phyloP scores from a whole-genome alignment of 2,329 filamentous ascomycete genomes.

The Talaromyces sp. region DNA sequence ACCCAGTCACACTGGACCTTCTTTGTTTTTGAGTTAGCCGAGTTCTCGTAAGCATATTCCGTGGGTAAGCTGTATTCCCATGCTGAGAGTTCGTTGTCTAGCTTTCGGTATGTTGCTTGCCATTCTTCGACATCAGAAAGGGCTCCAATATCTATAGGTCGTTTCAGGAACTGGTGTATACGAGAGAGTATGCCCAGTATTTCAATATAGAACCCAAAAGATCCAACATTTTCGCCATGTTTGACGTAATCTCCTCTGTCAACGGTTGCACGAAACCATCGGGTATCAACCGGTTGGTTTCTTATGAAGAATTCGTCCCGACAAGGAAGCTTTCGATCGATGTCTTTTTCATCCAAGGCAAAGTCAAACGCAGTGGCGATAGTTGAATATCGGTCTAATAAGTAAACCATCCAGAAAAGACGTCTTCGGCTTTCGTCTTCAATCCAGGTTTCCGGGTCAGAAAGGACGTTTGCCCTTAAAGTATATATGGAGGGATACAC shows the following conservation, averaged over 20 bases:
- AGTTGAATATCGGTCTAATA: slow-evolving; percentile 85
- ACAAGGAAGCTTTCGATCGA: slow-evolving; percentile 81
- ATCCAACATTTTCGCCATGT: slow-evolving; percentile 74
- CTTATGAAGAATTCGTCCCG: slow-evolving; percentile 80
- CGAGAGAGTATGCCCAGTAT: slow-evolving; percentile 81
- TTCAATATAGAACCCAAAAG: slow-evolving; percentile 87
- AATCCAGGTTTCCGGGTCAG: slow-evolving; percentile 78
- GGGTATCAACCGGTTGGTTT: slow-evolving; percentile 77
- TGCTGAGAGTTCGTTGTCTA: slow-evolving; percentile 71
- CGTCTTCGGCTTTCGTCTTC: slow-evolving; percentile 82
- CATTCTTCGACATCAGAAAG: slow-evolving; percentile 81
- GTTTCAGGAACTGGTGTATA: slow-evolving; percentile 84
- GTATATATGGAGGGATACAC: slow-evolving; percentile 85
- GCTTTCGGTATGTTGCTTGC: slow-evolving; percentile 80
- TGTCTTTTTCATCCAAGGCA: slow-evolving; percentile 81
- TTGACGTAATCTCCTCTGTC: slow-evolving; percentile 59
- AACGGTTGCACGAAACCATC: slow-evolving; percentile 64
- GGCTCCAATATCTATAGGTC: slow-evolving; percentile 82
- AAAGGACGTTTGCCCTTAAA: slow-evolving; percentile 75
- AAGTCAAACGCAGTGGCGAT: slow-evolving; percentile 91
- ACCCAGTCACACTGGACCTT: slow-evolving; percentile 81
- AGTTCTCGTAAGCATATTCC: slow-evolving; percentile 70
- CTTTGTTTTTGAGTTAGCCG: slow-evolving; percentile 60
- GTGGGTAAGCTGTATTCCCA: slow-evolving; percentile 82
- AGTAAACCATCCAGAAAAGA: slow-evolving; percentile 91